phyloP scores from a whole-genome alignment of 1,139 yeast species.

The Zygoascus sp. region DNA sequence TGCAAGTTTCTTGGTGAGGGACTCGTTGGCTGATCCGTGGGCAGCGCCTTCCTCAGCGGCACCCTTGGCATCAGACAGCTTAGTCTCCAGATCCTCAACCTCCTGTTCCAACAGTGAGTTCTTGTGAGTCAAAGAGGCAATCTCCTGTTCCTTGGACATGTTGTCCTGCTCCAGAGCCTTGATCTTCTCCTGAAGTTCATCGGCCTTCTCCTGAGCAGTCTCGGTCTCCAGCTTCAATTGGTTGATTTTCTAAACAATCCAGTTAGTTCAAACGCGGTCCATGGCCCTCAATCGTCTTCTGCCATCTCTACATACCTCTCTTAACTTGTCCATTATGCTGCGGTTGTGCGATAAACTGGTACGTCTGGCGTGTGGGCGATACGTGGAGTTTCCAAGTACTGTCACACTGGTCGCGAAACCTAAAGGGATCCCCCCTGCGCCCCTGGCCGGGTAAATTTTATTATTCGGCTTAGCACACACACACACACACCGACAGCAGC shows the following conservation, averaged over 20 bases:
- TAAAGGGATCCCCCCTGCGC: slow-evolving; percentile 2
- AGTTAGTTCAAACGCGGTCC: background rate
- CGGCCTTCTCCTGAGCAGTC: slow-evolving; percentile 95
- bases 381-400: background rate
- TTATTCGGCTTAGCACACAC: no score
- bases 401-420: background rate
- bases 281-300: background rate
- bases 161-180: slow-evolving; percentile 90
- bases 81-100: slow-evolving; percentile 81
- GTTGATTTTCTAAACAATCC: slow-evolving; percentile 61
- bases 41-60: slow-evolving; percentile 91
- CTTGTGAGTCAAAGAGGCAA: slow-evolving; percentile 87
- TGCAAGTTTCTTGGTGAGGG: slow-evolving; percentile 86
- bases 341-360: background rate
- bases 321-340: slow-evolving; percentile 44
- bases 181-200: slow-evolving; percentile 72
- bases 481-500: no score
- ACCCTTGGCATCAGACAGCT: slow-evolving; percentile 76
- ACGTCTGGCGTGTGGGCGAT: background rate
- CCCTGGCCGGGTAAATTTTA: background rate
- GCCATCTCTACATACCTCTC: slow-evolving; percentile 42
- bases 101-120: slow-evolving; percentile 86
- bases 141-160: slow-evolving; percentile 90
- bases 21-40: slow-evolving; percentile 83
- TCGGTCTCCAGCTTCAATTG: slow-evolving; percentile 92